Percentiles rank a stretch among this genome's conserved stretches.
phyloP scores from a whole-genome alignment of 192 early-diverging fungal species.

The Coemansia sp. region DNA sequence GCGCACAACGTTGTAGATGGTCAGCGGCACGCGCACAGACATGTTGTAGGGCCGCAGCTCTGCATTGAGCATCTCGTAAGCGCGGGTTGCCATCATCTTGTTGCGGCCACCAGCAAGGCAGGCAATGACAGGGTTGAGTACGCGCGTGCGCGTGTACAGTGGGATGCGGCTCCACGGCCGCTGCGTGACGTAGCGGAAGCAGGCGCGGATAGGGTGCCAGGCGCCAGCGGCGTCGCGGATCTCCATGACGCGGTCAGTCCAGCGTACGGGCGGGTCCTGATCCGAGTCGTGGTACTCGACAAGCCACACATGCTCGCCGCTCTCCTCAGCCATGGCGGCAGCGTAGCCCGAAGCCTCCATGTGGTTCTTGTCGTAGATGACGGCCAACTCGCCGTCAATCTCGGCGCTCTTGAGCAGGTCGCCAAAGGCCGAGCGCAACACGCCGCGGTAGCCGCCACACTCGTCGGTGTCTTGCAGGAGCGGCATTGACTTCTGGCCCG shows the following conservation, averaged over 20 bases:
- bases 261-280: conserved; percentile 74
- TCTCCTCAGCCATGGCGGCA: conserved; percentile 74
- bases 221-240: conserved; percentile 67
- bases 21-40: conserved; percentile 76
- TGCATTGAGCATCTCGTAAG: conserved; percentile 85
- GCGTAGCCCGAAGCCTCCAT: conserved; percentile 91
- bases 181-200: conserved; percentile 88
- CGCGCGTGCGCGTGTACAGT: conserved; percentile 72
- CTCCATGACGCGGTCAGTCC: conserved; percentile 75
- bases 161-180: conserved; percentile 90
- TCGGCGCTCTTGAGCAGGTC: conserved; percentile 62
- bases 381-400: conserved; percentile 81
- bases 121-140: conserved; percentile 82
- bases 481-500: conserved; percentile 92
- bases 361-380: conserved; percentile 85
- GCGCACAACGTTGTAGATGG: conserved; percentile 82
- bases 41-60: conserved; percentile 74
- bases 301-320: conserved; percentile 77
- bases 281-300: conserved; percentile 78
- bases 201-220: conserved; percentile 86
- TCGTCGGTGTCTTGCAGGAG: conserved; percentile 75
- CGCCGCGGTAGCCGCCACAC: conserved; percentile 78
- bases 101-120: conserved; percentile 89
- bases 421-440: conserved; percentile 79
- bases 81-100: conserved; percentile 88